phyloP scores from a whole-genome alignment of 768 basidiomycete genomes.

The Boletales sp. region DNA sequence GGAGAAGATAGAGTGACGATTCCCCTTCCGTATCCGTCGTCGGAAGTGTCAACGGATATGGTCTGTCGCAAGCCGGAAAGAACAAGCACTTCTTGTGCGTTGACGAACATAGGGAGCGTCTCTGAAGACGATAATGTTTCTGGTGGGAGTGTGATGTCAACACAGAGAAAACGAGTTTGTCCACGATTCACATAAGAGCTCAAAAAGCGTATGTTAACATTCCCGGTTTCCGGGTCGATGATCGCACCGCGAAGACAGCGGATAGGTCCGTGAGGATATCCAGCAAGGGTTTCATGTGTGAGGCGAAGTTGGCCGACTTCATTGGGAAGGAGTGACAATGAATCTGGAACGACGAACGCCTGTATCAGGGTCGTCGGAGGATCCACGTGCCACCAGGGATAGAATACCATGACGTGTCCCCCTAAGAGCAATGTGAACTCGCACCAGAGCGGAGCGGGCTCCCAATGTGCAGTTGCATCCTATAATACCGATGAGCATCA shows the following conservation, averaged over 20 bases:
- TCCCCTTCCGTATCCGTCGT: slow-evolving; percentile 15
- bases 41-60: slow-evolving; percentile 9
- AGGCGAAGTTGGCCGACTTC: slow-evolving; percentile 8
- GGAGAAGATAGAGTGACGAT: slow-evolving; percentile 8
- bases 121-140: neutral
- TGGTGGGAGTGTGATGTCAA: slow-evolving; percentile 16
- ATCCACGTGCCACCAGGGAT: slow-evolving; percentile 1
- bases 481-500: slow-evolving; percentile 1
- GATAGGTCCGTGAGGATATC: slow-evolving; percentile 3
- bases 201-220: slow-evolving; percentile 13
- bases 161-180: slow-evolving; percentile 9
- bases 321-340: neutral
- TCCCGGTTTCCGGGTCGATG: slow-evolving; percentile 11
- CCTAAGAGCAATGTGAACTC: slow-evolving; percentile 14
- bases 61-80: slow-evolving; percentile 8
- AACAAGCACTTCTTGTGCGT: slow-evolving; percentile 10
- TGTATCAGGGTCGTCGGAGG: slow-evolving; percentile 16
- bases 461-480: neutral
- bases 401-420: slow-evolving; percentile 13
- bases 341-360: slow-evolving; percentile 11
- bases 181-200: neutral
- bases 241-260: slow-evolving; percentile 11
- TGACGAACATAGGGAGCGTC: slow-evolving; percentile 13
- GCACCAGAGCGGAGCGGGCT: slow-evolving; percentile 2
- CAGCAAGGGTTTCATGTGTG: slow-evolving; percentile 15